Evolutionary conservation across 2,329 filamentous ascomycete species (phyloP).

Genomic region (Daldinia sp.): DNA sequence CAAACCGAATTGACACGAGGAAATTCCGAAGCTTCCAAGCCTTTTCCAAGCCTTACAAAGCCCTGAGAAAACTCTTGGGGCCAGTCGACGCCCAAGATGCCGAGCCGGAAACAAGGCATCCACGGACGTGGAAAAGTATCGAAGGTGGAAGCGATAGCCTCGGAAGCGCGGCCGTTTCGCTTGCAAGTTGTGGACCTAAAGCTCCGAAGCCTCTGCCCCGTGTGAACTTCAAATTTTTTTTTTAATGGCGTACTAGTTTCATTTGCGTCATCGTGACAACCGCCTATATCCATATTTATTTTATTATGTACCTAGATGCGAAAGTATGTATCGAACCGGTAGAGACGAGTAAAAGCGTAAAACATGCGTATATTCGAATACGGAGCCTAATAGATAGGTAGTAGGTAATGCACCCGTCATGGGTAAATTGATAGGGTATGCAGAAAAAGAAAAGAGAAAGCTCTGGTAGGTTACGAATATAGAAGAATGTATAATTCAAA

Average conservation of each 20-base stretch:
- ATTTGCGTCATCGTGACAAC: constrained; percentile 33
- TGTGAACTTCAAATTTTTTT: constrained; percentile 10
- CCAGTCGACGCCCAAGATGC: constrained; percentile 22
- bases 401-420: background rate
- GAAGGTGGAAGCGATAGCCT: constrained; percentile 8
- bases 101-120: constrained; percentile 37
- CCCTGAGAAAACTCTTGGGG: background rate
- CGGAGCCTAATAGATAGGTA: background rate
- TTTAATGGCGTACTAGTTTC: constrained; percentile 17
- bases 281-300: constrained; percentile 4
- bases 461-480: background rate
- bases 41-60: constrained; percentile 20
- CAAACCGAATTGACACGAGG: constrained; percentile 7
- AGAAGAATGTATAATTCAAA: background rate
- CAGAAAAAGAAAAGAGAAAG: background rate
- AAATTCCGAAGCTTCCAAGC: constrained; percentile 10
- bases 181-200: constrained; percentile 31
- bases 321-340: constrained; percentile 12
- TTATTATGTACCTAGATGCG: background rate
- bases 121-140: constrained; percentile 30
- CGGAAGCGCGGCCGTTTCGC: constrained; percentile 32
- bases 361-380: background rate
- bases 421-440: background rate
- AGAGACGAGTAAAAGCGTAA: background rate
- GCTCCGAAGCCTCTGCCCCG: constrained; percentile 27